These are phyloP conservation scores for Diplodia mutila DNA, from an alignment of 2,329 filamentous ascomycete genomes.

Conservation along the genomic window DNA sequence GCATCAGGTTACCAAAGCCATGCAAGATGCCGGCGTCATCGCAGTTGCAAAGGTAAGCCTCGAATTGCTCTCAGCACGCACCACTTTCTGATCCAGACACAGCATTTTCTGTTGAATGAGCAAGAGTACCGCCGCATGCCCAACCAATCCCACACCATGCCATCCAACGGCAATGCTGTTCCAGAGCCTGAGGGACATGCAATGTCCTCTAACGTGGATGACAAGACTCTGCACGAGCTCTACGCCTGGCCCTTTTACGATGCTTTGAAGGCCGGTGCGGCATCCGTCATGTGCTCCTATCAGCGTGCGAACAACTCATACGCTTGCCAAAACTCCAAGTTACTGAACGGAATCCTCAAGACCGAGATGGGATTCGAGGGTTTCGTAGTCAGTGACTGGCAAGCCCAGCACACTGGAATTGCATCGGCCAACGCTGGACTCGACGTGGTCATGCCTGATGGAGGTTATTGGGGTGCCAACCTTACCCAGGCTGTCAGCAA, in stretches of 20 bases:
- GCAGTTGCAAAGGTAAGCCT: constrained; percentile 60
- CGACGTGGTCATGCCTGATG: constrained; percentile 50
- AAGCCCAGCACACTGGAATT: constrained; percentile 51
- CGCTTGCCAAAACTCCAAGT: constrained; percentile 42
- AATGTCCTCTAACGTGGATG: constrained; percentile 62
- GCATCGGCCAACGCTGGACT: constrained; percentile 52
- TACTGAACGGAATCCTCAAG: constrained; percentile 56
- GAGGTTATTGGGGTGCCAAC: constrained; percentile 38
- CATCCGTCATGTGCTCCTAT: constrained; percentile 63
- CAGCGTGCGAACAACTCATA: constrained; percentile 40
- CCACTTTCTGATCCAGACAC: constrained; percentile 20
- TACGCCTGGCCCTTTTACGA: constrained; percentile 70
- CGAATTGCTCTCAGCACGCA: background rate
- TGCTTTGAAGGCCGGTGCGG: constrained; percentile 60
- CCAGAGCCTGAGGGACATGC: constrained; percentile 56
- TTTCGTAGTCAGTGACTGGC: constrained; percentile 49
- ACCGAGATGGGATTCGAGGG: constrained; percentile 55
- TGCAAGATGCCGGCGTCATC: constrained; percentile 60
- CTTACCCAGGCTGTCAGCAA: constrained; percentile 38
- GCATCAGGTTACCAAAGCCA: constrained; percentile 55
- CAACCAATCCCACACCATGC: constrained; percentile 40
- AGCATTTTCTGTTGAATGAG: constrained; percentile 63
- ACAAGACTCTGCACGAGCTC: constrained; percentile 67
- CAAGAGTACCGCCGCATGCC: constrained; percentile 57
- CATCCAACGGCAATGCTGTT: background rate